Conservation (phyloP, 2,329 filamentous ascomycete genomes). For the Metarhizium album region DNA sequence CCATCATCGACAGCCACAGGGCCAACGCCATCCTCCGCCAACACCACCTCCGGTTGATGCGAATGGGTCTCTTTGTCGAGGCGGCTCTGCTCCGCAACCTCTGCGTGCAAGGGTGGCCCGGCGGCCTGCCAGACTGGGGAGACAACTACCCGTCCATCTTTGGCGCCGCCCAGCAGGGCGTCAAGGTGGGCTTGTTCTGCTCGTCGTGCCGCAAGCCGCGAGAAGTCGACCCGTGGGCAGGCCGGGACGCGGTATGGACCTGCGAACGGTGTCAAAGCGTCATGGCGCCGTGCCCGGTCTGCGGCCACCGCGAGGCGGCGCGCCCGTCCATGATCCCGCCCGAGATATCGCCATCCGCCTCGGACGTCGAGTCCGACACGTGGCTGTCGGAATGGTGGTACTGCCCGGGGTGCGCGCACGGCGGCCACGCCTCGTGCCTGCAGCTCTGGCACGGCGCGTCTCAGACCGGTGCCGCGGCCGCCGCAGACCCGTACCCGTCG, state of each 20-base stretch:
- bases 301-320: conserved; percentile 41
- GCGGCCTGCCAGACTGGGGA: conserved; percentile 39
- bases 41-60: conserved; percentile 48
- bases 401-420: conserved; percentile 51
- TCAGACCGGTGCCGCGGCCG: conserved; percentile 12
- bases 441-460: conserved; percentile 44
- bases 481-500: no score
- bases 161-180: conserved; percentile 40
- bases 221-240: conserved; percentile 36
- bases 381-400: conserved; percentile 47
- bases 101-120: conserved; percentile 46
- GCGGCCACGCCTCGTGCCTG: conserved; percentile 50
- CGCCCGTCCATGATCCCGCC: conserved; percentile 26
- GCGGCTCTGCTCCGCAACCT: conserved; percentile 51
- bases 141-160: conserved; percentile 45
- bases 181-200: conserved; percentile 44
- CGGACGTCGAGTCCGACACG: conserved; percentile 8
- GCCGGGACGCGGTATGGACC: conserved; percentile 39
- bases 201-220: conserved; percentile 45
- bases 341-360: conserved; percentile 18
- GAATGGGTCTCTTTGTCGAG: conserved; percentile 48
- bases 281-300: conserved; percentile 49
- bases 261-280: conserved; percentile 44
- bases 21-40: conserved; percentile 46
- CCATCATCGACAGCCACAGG: conserved; percentile 44